A percentile compares a stretch with the other conserved stretches of the same genome.
These are phyloP conservation scores for Lathyrus aphaca DNA, from an alignment of 306 rosid genomes.

Conservation along the genomic window DNA sequence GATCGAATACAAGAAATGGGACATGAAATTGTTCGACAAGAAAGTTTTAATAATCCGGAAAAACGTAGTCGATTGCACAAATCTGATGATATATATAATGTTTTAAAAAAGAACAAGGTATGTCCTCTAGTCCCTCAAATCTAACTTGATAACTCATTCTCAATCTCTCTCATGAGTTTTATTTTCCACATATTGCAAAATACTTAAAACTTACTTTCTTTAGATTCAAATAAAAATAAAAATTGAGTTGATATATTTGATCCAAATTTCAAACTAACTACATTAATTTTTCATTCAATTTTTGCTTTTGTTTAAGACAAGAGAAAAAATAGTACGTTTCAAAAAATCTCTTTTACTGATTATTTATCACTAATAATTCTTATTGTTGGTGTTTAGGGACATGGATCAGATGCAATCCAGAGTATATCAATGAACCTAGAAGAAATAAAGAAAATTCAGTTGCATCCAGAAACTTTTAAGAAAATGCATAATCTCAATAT, in stretches of 20 bases:
- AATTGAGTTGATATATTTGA: no score
- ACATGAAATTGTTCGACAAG: conserved; percentile 30
- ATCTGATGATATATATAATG: conserved; percentile 10
- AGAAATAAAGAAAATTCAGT: background rate
- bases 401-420: conserved; percentile 40
- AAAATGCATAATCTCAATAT: conserved; percentile 39
- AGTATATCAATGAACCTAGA: conserved; percentile 16
- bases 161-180: background rate
- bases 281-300: no score
- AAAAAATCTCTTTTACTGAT: background rate
- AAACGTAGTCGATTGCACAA: conserved; percentile 44
- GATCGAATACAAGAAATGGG: conserved; percentile 44
- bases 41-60: conserved; percentile 23
- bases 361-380: background rate
- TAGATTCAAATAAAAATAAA: no score
- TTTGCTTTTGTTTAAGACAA: no score
- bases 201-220: background rate
- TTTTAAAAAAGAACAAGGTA: conserved; percentile 36
- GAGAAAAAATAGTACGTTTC: background rate
- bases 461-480: conserved; percentile 13
- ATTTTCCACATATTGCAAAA: background rate
- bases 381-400: conserved; percentile 29
- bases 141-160: background rate
- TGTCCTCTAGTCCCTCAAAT: background rate
- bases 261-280: no score